A percentile compares a stretch with the other conserved stretches of the same genome.
These are phyloP conservation scores for Entamoeba histolytica DNA, from an alignment of 208 protist genomes.

Conservation along the genomic window DNA sequence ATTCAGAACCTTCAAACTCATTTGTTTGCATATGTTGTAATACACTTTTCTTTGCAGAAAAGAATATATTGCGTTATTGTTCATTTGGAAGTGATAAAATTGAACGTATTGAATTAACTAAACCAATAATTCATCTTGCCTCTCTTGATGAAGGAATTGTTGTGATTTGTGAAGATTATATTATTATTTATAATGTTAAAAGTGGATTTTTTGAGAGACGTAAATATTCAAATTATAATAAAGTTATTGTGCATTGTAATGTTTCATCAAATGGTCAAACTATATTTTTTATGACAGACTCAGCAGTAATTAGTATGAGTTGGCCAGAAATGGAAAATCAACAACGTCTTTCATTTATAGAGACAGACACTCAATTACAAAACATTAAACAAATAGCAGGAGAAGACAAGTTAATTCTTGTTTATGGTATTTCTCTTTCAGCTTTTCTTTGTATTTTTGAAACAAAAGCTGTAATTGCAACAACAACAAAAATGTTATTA, in stretches of 20 bases:
- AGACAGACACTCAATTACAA: not conserved
- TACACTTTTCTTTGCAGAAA: too few relatives aligned
- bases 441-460: not conserved
- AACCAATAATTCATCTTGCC: not conserved
- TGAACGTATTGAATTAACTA: not conserved
- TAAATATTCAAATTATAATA: not conserved
- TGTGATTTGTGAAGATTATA: not conserved
- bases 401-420: not conserved
- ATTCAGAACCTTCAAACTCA: too few relatives aligned
- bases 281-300: not conserved
- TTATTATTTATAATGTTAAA: not conserved
- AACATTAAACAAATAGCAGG: not conserved
- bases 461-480: not conserved
- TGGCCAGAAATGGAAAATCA: not conserved
- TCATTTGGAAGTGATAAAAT: too few relatives aligned
- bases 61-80: too few relatives aligned
- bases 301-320: not conserved
- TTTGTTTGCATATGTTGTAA: too few relatives aligned
- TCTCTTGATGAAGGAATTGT: not conserved
- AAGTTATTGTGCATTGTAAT: not conserved
- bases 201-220: not conserved
- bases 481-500: not conserved
- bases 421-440: not conserved
- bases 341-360: not conserved
- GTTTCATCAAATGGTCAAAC: not conserved